Base-by-base conservation (phyloP, 768 basidiomycete genomes). In the Mycena galopus region DNA sequence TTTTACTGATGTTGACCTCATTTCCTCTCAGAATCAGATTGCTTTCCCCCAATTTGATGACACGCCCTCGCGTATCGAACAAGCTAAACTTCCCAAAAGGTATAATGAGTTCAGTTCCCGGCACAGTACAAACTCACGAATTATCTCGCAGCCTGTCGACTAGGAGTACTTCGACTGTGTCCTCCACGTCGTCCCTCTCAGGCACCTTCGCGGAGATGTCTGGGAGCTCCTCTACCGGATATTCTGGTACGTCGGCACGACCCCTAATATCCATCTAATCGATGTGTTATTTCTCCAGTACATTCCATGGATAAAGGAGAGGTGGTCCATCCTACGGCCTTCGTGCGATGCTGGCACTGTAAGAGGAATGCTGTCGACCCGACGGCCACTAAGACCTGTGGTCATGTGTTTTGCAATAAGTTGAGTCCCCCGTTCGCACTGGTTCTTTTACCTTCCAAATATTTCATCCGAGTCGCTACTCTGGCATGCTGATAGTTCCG, bases 321-420 rank as follows among this genome's bases (percentile, higher is more conserved):
- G 42, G 42, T 21, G 35, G 35, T 37, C 17, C 44, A n/a, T 47
- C 21, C 44, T 21, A 60, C 50, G 33, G 21, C 64, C 56, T 32
- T 10, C 67, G 76, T 51, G 76, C 77, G 7, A 76, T 89, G 59
- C 86, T 90, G 57, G 91, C 89, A n/a, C 67, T 85, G 91, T 30
- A 78, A 90, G 73, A 79, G 82, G 7, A 77, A 80, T 29, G 84
- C 88, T 63, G 83, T 86, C 39, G 85, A 90, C 69, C 84, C 86
- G 55, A 90, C 88, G 3, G 90, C 86, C 25, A 90, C 88, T 5
- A 87, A 89, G 79, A n/a, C n/a, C n/a, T 92, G 91, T 74, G 91
- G 91, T 4, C 91, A 92, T 72, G 75, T 92, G 21, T 92, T 92
- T 73, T 92, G 91, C 74, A 84, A 88, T 65, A 69, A 83, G 90